Evolutionary conservation across 106 monocot genomes (phyloP), one percentile per base, ranked within the genome.

Genomic region (Xerophyta viscosa): DNA sequence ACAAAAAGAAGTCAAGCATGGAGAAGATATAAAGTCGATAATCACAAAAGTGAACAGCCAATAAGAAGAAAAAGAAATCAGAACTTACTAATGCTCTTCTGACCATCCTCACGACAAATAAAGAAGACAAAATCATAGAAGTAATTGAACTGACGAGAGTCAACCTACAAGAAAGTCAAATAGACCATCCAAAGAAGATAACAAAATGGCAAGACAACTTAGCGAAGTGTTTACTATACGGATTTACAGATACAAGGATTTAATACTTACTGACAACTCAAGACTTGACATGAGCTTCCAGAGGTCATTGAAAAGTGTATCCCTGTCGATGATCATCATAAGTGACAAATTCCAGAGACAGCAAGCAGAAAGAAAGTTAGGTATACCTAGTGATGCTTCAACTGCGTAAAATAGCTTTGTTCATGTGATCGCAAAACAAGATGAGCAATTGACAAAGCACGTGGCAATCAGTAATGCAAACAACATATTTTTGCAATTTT

Each of bases 71-170:
- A 21, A 17, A 1, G 46, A 48, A 53, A 67, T 52, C 27, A n/a
- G 29, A 31, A 48, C 75, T 73, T 82, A 92, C 92, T 46, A 54
- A 92, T 82, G 39, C 65, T 92, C 54, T 82, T 92, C 66, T 92
- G 92, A 13, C 92, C 86, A 58, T 82, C 77, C 66, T 86, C 79
- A 54, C 86, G 86, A 50, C 82, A 92, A 48, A 76, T 55, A 61
- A 86, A 86, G 70, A 82, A 92, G 50, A 86, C 82, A 77, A 92
- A 92, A 71, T 77, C 76, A 66, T 92, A 92, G 58, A 92, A 92
- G 60, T 58, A 65, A 54, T 61, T 77, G 49, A 92, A 92, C 36
- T 77, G 70, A 52, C 23, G 60, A 29, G 82, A 67, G 54, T 82
- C 82, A 21, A 57, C 81, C 92, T 92, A 51, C 39, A 76, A 74